Percentiles rank a stretch among this genome's conserved stretches.
These are phyloP conservation scores for Phialemonium atrogriseum DNA, from an alignment of 2,329 filamentous ascomycete species.

Conservation along the genomic window DNA sequence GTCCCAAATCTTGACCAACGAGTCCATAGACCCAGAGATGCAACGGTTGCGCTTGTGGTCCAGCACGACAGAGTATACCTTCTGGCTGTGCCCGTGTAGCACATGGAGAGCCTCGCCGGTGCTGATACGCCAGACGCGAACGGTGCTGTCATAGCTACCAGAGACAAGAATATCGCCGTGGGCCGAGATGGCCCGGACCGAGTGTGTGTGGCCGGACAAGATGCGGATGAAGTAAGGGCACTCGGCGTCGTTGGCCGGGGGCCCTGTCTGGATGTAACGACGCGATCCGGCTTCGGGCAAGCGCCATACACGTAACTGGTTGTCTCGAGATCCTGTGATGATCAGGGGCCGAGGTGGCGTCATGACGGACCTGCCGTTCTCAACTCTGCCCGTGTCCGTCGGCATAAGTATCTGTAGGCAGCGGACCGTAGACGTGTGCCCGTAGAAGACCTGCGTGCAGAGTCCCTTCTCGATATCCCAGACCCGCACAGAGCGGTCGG, in stretches of 20 bases:
- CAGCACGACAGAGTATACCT: slow-evolving; percentile 95
- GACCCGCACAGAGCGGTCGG: slow-evolving; percentile 94
- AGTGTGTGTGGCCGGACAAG: slow-evolving; percentile 80
- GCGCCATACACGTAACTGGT: slow-evolving; percentile 88
- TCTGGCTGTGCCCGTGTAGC: slow-evolving; percentile 78
- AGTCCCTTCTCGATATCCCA: slow-evolving; percentile 95
- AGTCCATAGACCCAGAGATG: slow-evolving; percentile 98
- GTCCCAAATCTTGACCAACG: slow-evolving; percentile 95
- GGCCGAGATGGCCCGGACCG: slow-evolving; percentile 90
- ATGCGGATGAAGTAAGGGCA: slow-evolving; percentile 93
- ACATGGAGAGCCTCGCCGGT: slow-evolving; percentile 83
- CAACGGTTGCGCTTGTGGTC: slow-evolving; percentile 88
- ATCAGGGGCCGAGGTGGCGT: slow-evolving; percentile 93
- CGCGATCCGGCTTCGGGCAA: slow-evolving; percentile 73
- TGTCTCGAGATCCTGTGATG: slow-evolving; percentile 94
- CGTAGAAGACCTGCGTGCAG: slow-evolving; percentile 93
- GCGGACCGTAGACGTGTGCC: slow-evolving; percentile 93
- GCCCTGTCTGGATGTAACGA: slow-evolving; percentile 70
- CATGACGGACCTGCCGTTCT: slow-evolving; percentile 70
- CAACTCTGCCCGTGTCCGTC: slow-evolving; percentile 61
- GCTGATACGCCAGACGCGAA: slow-evolving; percentile 95
- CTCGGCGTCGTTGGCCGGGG: slow-evolving; percentile 64
- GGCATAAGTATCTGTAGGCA: slow-evolving; percentile 93
- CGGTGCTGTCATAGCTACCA: slow-evolving; percentile 91
- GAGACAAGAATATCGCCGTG: slow-evolving; percentile 94